Conservation (phyloP, 768 basidiomycete genomes). For the Pisolithus tinctorius region DNA sequence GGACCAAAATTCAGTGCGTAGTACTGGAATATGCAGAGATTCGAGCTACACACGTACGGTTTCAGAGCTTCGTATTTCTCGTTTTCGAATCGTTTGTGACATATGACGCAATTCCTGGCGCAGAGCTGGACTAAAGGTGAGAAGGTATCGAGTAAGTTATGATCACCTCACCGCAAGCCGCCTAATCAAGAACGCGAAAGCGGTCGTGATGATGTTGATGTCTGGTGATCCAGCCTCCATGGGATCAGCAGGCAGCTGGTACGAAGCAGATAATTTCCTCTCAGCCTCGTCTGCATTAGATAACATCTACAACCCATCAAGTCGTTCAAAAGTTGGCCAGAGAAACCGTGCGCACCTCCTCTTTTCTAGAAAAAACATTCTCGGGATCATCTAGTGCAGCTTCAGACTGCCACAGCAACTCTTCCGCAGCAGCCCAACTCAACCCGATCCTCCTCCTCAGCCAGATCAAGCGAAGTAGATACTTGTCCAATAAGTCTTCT, state of each 20-base stretch:
- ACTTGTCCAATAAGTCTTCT: constrained; percentile 53
- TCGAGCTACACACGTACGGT: constrained; percentile 64
- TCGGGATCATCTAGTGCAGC: constrained; percentile 35
- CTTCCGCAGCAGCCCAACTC: constrained; percentile 68
- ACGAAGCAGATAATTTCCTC: constrained; percentile 29
- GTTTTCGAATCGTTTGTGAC: constrained; percentile 49
- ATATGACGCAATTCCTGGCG: constrained; percentile 67
- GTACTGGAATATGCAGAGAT: constrained; percentile 65
- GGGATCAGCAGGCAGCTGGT: constrained; percentile 52
- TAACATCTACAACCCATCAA: constrained; percentile 6
- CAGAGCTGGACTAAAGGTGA: constrained; percentile 40
- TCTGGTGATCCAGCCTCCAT: constrained; percentile 28
- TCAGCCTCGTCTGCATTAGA: constrained; percentile 40
- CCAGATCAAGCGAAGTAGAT: constrained; percentile 47
- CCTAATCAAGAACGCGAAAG: constrained; percentile 60
- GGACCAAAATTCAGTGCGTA: constrained; percentile 59
- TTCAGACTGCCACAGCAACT: constrained; percentile 40
- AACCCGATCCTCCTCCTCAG: constrained; percentile 44
- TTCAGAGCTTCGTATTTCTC: constrained; percentile 52
- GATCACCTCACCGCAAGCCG: constrained; percentile 44
- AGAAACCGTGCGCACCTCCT: constrained; percentile 21
- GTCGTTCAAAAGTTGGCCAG: neutral
- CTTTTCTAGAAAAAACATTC: constrained; percentile 30
- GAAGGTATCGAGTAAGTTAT: neutral
- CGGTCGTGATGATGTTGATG: constrained; percentile 55